phyloP scores from a whole-genome alignment of 1,284 basidiomycete species.

The Cutaneotrichosporon mucoides region DNA sequence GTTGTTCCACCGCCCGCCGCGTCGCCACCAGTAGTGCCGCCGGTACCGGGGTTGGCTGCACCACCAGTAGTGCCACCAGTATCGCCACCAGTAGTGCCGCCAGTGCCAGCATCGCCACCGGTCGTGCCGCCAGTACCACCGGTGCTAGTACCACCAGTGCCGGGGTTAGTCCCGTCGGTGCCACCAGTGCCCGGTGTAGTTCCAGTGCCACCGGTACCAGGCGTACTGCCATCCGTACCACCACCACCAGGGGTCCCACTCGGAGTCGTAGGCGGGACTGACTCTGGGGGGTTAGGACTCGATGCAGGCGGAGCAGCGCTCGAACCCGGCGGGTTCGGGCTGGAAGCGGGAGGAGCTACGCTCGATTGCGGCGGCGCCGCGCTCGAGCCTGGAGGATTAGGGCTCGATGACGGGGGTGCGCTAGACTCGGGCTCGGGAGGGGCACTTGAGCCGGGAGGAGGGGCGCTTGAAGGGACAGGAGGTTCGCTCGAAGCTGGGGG shows the following conservation, averaged over 20 bases:
- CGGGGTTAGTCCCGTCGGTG: background rate
- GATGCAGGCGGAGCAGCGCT: too few relatives aligned
- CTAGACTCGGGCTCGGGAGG: background rate
- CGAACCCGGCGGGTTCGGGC: too few relatives aligned
- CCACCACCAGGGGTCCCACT: too few relatives aligned
- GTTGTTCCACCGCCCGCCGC: too few relatives aligned
- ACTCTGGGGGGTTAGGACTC: background rate
- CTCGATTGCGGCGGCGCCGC: background rate
- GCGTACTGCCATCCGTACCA: too few relatives aligned
- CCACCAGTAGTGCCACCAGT: too few relatives aligned
- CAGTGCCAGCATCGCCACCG: background rate
- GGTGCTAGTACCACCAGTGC: background rate
- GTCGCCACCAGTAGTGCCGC: background rate
- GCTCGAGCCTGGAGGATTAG: too few relatives aligned
- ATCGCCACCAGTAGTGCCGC: background rate
- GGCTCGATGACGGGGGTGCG: background rate
- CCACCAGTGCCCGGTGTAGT: too few relatives aligned
- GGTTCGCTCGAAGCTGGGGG: background rate
- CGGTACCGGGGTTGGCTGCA: background rate
- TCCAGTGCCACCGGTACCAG: too few relatives aligned
- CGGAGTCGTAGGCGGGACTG: too few relatives aligned
- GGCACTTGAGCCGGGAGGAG: background rate
- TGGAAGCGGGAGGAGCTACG: background rate
- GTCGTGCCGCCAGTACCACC: background rate
- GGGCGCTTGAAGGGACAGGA: background rate